Conservation (phyloP, 768 basidiomycete genomes). For the Tricholoma terreum region DNA sequence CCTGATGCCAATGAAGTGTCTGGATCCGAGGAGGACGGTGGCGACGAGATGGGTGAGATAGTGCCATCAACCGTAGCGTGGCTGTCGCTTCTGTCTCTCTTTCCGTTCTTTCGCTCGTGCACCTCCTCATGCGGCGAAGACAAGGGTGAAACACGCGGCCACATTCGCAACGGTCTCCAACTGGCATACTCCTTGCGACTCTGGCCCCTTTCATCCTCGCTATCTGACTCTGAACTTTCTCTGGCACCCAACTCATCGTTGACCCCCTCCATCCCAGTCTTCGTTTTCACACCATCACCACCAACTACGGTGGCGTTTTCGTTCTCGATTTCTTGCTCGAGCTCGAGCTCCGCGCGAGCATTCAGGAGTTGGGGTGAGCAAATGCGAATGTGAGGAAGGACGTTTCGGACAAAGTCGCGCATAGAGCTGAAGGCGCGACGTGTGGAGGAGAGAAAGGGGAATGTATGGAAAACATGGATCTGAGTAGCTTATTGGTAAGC, state of each 20-base stretch:
- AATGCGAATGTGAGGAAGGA: slow-evolving; percentile 52
- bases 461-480: slow-evolving; percentile 91
- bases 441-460: slow-evolving; percentile 71
- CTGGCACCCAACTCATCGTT: slow-evolving; percentile 33
- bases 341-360: slow-evolving; percentile 50
- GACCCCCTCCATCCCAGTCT: slow-evolving; percentile 37
- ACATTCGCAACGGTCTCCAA: slow-evolving; percentile 18
- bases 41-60: slow-evolving; percentile 6
- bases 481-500: slow-evolving; percentile 24
- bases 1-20: slow-evolving; percentile 11
- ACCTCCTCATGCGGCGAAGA: slow-evolving; percentile 21
- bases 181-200: slow-evolving; percentile 14
- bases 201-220: slow-evolving; percentile 8
- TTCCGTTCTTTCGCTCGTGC: slow-evolving; percentile 5
- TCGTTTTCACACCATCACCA: slow-evolving; percentile 66
- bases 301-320: slow-evolving; percentile 64
- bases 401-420: slow-evolving; percentile 60
- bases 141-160: slow-evolving; percentile 19
- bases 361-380: slow-evolving; percentile 52
- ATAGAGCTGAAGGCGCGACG: slow-evolving; percentile 69
- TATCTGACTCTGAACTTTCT: slow-evolving; percentile 9
- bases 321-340: slow-evolving; percentile 71
- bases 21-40: slow-evolving; percentile 7
- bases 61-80: neutral
- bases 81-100: slow-evolving; percentile 8